Evolutionary conservation across 108 stramenopile species (phyloP).

Genomic region (Chaetoceros tenuissimus): DNA sequence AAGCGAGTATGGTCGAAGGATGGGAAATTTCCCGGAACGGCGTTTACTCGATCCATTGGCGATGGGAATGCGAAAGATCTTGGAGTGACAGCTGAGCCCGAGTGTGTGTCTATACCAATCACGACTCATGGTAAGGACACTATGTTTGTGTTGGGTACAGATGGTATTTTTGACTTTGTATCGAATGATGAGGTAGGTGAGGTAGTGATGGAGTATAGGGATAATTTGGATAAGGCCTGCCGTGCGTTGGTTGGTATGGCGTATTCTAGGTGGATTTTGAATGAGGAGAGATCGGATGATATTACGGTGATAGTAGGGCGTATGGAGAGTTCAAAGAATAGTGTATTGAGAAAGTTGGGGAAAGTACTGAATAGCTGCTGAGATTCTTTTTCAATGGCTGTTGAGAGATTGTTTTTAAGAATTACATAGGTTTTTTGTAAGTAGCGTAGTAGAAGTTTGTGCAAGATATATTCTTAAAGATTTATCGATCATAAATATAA

Average conservation of each 20-base stretch:
- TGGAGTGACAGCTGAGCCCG: constrained; percentile 60
- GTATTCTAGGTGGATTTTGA: not conserved
- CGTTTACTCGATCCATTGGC: constrained; percentile 70
- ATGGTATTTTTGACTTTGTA: constrained; percentile 80
- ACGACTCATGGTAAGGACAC: constrained; percentile 37
- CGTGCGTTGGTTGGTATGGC: not conserved
- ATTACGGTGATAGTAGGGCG: too few species aligned
- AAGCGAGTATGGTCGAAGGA: constrained; percentile 57
- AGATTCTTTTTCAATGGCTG: too few species aligned
- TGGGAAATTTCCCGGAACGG: constrained; percentile 65
- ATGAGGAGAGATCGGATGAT: constrained; percentile 3
- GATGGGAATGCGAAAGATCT: constrained; percentile 58
- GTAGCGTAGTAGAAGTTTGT: too few species aligned
- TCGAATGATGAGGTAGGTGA: constrained; percentile 62
- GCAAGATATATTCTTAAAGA: too few species aligned
- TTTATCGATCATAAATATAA: too few species aligned
- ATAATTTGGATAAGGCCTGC: not conserved
- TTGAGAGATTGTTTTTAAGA: too few species aligned
- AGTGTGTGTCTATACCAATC: constrained; percentile 37
- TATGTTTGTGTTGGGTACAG: constrained; percentile 53
- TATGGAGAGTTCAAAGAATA: too few species aligned
- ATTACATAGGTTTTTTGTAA: too few species aligned
- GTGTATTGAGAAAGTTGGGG: too few species aligned
- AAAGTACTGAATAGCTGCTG: too few species aligned
- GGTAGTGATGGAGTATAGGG: constrained; percentile 24